Evolutionary conservation across 257 asterid species (phyloP).

Genomic region (Nicotiana undulata): DNA sequence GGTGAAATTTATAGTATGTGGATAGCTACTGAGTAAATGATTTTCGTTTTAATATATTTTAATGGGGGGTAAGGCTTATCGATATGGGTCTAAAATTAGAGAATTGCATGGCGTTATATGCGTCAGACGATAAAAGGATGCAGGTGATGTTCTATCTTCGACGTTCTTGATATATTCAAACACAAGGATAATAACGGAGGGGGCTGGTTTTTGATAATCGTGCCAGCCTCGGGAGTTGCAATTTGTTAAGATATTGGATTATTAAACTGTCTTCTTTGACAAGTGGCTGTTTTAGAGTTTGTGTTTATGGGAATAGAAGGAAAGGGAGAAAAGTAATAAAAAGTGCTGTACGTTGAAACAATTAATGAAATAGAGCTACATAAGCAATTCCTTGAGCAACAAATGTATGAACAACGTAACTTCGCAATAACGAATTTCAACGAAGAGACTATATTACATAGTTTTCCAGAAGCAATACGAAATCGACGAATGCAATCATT

Average conservation of each 20-base stretch:
- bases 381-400: too few species aligned
- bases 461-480: too few species aligned
- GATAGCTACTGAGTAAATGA: conserved; percentile 24
- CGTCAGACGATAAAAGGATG: conserved; percentile 26
- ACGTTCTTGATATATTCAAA: neutral
- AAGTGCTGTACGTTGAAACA: neutral
- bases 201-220: conserved; percentile 16
- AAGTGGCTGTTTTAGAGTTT: neutral
- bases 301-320: neutral
- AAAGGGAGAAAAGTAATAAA: neutral
- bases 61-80: neutral
- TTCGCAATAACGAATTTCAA: too few species aligned
- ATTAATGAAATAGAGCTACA: too few species aligned
- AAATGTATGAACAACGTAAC: too few species aligned
- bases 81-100: conserved; percentile 18
- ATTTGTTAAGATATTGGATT: neutral
- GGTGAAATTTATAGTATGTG: conserved; percentile 1
- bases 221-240: conserved; percentile 41
- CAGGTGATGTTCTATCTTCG: neutral
- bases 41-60: neutral
- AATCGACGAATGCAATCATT: too few species aligned
- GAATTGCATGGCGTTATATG: conserved; percentile 27
- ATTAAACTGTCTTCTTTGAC: neutral
- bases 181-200: conserved; percentile 9
- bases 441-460: too few species aligned